Evolutionary conservation across 225 moss, liverwort and hornwort genomes (phyloP).

Genomic region (Polytrichum formosum): DNA sequence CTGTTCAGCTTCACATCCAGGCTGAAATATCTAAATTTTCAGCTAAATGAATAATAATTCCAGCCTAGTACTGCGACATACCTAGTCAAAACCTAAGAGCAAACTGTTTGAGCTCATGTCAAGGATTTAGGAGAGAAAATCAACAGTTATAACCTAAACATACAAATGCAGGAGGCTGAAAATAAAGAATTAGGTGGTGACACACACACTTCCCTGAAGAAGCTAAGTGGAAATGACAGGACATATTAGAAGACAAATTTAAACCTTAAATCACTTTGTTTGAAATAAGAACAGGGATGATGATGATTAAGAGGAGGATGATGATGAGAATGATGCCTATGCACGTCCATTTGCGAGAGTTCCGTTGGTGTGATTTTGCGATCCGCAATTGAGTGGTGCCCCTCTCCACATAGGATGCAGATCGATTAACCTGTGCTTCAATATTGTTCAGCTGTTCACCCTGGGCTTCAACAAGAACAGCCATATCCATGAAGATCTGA

Average conservation of each 20-base stretch:
- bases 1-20: neutral
- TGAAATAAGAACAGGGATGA: conserved; percentile 3
- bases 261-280: conserved; percentile 8
- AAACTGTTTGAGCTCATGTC: neutral
- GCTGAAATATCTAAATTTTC: conserved; percentile 7
- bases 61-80: neutral
- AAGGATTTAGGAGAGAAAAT: neutral
- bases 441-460: conserved; percentile 59
- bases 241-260: neutral
- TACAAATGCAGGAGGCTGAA: neutral
- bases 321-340: conserved; percentile 10
- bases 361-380: conserved; percentile 18
- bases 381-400: conserved; percentile 16
- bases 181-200: neutral
- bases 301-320: conserved; percentile 7
- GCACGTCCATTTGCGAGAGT: conserved; percentile 18
- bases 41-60: conserved; percentile 5
- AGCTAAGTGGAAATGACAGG: neutral
- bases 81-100: neutral
- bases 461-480: conserved; percentile 48
- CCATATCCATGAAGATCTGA: conserved; percentile 60
- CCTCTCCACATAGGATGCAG: conserved; percentile 21
- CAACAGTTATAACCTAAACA: neutral
- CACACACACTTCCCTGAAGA: neutral
- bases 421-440: conserved; percentile 40